Base-by-base conservation (phyloP, 192 early-diverging fungal species). In the Linnemannia zychae region DNA sequence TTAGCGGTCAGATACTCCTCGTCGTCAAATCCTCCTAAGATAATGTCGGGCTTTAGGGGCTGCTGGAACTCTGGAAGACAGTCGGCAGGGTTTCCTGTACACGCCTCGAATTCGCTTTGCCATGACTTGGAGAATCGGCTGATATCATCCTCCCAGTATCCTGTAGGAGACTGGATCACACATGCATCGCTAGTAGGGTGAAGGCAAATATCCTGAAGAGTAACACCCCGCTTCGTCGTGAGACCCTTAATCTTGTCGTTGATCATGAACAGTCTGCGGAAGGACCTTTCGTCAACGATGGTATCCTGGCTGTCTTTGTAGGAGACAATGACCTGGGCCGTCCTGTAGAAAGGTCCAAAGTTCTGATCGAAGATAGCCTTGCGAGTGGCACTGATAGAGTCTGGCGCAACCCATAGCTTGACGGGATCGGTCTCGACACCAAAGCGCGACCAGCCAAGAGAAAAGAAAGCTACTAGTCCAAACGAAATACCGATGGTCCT, bases 311-410 rank as follows among this genome's bases (percentile, higher is more conserved):
- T 48, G 63, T 84, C 75, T 44, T 87, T 79, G 24, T 88, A 85
- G 0, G 89, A 88, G 48, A 92, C 82, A 74, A 94, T 88, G 22
- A 94, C 76, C 68, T 94, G 93, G 0, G 91, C 88, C 6, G 93
- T 94, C n/a, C 93, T 89, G 75, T 94, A 94, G 76, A 94, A 94
- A 2, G 93, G 93, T 4, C 90, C 87, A 78, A 94, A 93, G 82
- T 91, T 86, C 36, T 89, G 77, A 57, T 94, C 93, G 84, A 92
- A 94, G 67, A 88, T 90, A 15, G 88, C 80, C 81, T 94, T 94
- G 52, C 90, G 89, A 3, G 86, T 66, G 3, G 90, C 86, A 9
- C 89, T 90, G n/a, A 79, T 77, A 4, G 92, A 92, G 13, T 86
- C 87, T 22, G 93, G 91, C 2, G 92, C 86, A 0, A 94, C 93